A percentile compares a stretch with the other conserved stretches of the same genome.
Evolutionary conservation across 108 stramenopile species (phyloP).

Genomic region (Nannochloropsis granulata): DNA sequence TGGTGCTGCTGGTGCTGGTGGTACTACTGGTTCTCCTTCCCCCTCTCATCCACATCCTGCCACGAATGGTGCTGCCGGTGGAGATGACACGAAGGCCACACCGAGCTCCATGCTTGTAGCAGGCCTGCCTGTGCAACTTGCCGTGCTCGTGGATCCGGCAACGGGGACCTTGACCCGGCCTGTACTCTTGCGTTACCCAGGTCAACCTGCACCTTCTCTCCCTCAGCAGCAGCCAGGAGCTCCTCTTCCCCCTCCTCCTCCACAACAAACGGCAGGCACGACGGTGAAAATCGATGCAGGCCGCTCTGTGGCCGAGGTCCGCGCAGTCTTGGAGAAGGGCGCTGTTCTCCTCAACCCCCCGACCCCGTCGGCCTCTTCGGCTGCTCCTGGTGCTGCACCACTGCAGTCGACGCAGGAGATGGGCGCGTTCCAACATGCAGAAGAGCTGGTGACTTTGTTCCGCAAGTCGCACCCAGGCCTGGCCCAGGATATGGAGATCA

Average conservation of each 20-base stretch:
- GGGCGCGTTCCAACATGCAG: neutral
- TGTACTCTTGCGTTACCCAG: neutral
- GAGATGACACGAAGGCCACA: neutral
- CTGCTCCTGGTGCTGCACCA: neutral
- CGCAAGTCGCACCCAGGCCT: neutral
- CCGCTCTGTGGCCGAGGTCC: neutral
- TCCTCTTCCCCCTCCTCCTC: neutral
- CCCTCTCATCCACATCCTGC: too few species aligned
- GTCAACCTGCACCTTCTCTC: neutral
- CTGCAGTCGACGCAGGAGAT: neutral
- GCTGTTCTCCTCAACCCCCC: neutral
- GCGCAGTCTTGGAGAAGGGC: neutral
- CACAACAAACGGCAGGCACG: neutral
- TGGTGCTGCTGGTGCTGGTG: neutral
- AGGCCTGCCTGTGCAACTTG: neutral
- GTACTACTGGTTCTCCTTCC: neutral
- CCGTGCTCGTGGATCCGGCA: neutral
- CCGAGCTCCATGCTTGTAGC: neutral
- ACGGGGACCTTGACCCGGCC: neutral
- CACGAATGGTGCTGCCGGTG: neutral
- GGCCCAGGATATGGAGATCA: conserved; percentile 54
- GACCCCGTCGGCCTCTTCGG: neutral
- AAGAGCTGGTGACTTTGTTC: neutral
- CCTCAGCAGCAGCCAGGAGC: neutral
- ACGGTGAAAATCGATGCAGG: neutral